Evolutionary conservation across 805 yeast species (phyloP).

Genomic region (Groenewaldozyma tartarivorans): DNA sequence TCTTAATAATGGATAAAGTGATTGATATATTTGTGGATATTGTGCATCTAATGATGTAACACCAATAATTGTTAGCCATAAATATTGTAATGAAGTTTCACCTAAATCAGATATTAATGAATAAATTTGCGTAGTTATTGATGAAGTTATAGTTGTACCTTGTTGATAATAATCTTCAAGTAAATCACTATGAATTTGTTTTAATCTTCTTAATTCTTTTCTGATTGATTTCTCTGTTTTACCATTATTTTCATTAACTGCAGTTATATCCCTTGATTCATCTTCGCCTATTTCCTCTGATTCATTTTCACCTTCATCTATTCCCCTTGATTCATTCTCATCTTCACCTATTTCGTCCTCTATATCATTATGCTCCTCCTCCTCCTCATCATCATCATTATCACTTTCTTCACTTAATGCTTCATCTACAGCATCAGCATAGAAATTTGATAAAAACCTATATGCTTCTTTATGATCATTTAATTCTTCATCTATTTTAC

Average conservation of each 20-base stretch:
- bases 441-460: slow-evolving; percentile 28
- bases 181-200: slow-evolving; percentile 31
- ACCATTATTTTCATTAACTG: slow-evolving; percentile 8
- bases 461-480: slow-evolving; percentile 54
- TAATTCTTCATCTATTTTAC: slow-evolving; percentile 54
- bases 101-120: slow-evolving; percentile 74
- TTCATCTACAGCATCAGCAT: slow-evolving; percentile 31
- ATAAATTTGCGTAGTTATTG: slow-evolving; percentile 72
- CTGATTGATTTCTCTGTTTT: slow-evolving; percentile 13
- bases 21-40: slow-evolving; percentile 62
- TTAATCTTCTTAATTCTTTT: slow-evolving; percentile 11
- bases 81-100: slow-evolving; percentile 53
- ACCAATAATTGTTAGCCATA: slow-evolving; percentile 89
- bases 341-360: slow-evolving; percentile 24
- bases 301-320: slow-evolving; percentile 14
- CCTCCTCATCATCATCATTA: slow-evolving; percentile 23
- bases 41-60: slow-evolving; percentile 68
- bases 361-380: too few species aligned
- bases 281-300: slow-evolving; percentile 19
- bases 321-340: slow-evolving; percentile 18
- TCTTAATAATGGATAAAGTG: slow-evolving; percentile 59
- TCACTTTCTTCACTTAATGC: slow-evolving; percentile 25
- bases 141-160: slow-evolving; percentile 69
- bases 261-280: slow-evolving; percentile 14
- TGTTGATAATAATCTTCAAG: slow-evolving; percentile 72